Evolutionary conservation across 805 yeast genomes (phyloP).

Genomic region (Kodamaea neixiangensis): DNA sequence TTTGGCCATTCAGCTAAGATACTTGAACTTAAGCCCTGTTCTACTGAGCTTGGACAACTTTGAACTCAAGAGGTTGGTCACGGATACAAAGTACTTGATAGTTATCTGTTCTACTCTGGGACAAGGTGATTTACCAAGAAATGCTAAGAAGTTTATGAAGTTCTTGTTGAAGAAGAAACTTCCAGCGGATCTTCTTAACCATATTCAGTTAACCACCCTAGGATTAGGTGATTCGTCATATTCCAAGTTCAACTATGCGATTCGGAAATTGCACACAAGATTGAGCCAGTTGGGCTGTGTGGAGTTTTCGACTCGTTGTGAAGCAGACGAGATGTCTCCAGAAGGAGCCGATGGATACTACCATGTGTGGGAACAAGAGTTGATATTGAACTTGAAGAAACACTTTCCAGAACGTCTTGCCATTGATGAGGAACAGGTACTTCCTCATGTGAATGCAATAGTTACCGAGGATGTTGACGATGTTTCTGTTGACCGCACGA

Average conservation of each 20-base stretch:
- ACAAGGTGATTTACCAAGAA: slow-evolving; percentile 89
- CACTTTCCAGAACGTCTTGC: slow-evolving; percentile 26
- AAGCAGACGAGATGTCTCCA: slow-evolving; percentile 82
- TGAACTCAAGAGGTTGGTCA: slow-evolving; percentile 53
- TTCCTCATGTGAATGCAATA: slow-evolving; percentile 1
- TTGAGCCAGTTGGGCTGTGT: slow-evolving; percentile 78
- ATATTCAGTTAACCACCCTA: slow-evolving; percentile 66
- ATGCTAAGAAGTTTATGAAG: slow-evolving; percentile 72
- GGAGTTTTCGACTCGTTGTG: slow-evolving; percentile 73
- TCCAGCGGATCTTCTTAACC: slow-evolving; percentile 58
- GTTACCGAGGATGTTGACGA: slow-evolving; percentile 20
- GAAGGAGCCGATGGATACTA: slow-evolving; percentile 80
- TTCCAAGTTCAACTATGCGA: slow-evolving; percentile 86
- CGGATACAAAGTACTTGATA: slow-evolving; percentile 47
- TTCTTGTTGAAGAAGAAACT: slow-evolving; percentile 68
- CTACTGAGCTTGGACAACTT: slow-evolving; percentile 61
- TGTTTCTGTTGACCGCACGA: not conserved
- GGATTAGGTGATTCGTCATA: slow-evolving; percentile 96
- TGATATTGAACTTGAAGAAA: slow-evolving; percentile 34
- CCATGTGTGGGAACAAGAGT: slow-evolving; percentile 65
- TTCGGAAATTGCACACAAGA: slow-evolving; percentile 77
- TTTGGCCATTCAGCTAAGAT: slow-evolving; percentile 55
- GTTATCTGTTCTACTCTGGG: slow-evolving; percentile 89
- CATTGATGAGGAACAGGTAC: slow-evolving; percentile 15
- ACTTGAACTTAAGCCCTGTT: slow-evolving; percentile 50